Percentiles rank a stretch among this genome's conserved stretches.
Conservation (phyloP, 139 green algal genomes). For the Picochlorum sp. region DNA sequence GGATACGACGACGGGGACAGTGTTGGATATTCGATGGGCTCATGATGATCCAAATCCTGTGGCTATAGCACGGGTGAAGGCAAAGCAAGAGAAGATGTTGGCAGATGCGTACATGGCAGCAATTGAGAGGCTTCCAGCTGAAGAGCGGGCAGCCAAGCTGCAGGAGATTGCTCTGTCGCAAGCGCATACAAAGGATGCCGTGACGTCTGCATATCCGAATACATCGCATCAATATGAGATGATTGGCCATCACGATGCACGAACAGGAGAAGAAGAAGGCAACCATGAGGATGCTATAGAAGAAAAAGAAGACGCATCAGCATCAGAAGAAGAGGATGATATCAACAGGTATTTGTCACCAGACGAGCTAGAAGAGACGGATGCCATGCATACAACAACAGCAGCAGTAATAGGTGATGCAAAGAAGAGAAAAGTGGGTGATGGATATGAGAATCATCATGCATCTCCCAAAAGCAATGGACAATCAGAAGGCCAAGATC, state of each 20-base stretch:
- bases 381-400: neutral
- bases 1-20: conserved; percentile 31
- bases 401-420: no score
- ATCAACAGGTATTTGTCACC: conserved; percentile 5
- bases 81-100: conserved; percentile 33
- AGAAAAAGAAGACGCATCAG: neutral
- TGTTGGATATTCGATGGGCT: conserved; percentile 60
- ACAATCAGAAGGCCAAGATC: no score
- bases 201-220: conserved; percentile 23
- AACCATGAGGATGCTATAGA: neutral
- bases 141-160: conserved; percentile 15
- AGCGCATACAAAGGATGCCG: conserved; percentile 6
- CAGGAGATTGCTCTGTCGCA: conserved; percentile 23
- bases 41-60: conserved; percentile 70
- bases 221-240: conserved; percentile 15
- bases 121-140: conserved; percentile 10
- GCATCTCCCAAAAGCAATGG: no score
- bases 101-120: conserved; percentile 20
- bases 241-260: neutral
- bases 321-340: conserved; percentile 9
- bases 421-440: no score
- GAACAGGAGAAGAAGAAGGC: neutral
- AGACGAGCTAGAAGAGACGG: neutral
- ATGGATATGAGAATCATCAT: no score
- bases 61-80: conserved; percentile 38